Percentiles rank a stretch among this genome's conserved stretches.
phyloP scores from a whole-genome alignment of 2,329 filamentous ascomycete species.

The Trichoderma asperellum region DNA sequence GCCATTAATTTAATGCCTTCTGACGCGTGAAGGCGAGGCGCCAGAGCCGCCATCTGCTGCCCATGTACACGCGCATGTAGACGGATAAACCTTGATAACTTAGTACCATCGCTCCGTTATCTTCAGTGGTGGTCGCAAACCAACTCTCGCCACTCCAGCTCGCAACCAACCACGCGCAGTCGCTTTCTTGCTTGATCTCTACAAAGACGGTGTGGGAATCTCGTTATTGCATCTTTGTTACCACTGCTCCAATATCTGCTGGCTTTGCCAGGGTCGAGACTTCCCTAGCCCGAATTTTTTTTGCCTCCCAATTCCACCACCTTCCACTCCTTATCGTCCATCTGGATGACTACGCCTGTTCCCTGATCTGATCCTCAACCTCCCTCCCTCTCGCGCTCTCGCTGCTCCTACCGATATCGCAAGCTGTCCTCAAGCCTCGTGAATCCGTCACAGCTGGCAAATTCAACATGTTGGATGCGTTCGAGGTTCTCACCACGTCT shows the following conservation, averaged over 20 bases:
- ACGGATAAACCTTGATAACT: background rate
- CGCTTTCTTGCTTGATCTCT: background rate
- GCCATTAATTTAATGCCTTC: no score
- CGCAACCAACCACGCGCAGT: background rate
- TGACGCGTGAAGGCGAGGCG: background rate
- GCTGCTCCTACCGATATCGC: background rate
- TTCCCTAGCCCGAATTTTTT: background rate
- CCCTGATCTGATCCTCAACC: background rate
- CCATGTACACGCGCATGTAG: background rate
- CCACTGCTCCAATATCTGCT: background rate
- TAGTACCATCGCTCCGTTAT: background rate
- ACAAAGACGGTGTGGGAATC: conserved; percentile 7
- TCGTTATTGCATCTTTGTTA: background rate
- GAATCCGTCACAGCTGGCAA: background rate
- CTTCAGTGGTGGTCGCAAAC: conserved; percentile 1
- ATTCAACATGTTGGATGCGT: conserved; percentile 82
- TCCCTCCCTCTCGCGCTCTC: background rate
- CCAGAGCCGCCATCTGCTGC: background rate
- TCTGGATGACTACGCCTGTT: conserved; percentile 6
- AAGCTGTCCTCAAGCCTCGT: background rate
- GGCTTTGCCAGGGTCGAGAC: background rate
- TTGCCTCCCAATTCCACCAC: conserved; percentile 3
- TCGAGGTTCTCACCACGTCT: conserved; percentile 94
- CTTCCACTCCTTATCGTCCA: conserved; percentile 25
- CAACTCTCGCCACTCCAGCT: background rate